phyloP scores from a whole-genome alignment of 1,284 basidiomycete species.

The Malassezia brasiliensis region DNA sequence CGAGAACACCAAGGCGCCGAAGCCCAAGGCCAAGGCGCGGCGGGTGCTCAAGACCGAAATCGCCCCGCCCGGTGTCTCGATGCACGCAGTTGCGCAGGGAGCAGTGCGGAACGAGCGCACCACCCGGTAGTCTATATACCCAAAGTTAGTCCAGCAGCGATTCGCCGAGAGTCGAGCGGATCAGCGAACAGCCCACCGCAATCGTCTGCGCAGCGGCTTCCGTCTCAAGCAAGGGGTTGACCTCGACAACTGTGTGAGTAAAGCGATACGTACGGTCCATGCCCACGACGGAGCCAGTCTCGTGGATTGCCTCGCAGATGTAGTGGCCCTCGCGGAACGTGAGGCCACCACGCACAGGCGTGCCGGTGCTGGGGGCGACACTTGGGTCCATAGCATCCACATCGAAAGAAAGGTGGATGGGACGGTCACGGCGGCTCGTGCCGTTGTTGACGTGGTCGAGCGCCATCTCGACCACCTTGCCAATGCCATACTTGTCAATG shows the following conservation, averaged over 20 bases:
- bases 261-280: slow-evolving; percentile 49
- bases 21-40: slow-evolving; percentile 40
- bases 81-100: slow-evolving; percentile 21
- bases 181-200: slow-evolving; percentile 82
- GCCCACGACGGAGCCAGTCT: slow-evolving; percentile 83
- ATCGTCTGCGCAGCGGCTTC: slow-evolving; percentile 75
- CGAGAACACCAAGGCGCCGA: slow-evolving; percentile 67
- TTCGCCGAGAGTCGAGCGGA: slow-evolving; percentile 71
- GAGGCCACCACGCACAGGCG: slow-evolving; percentile 84
- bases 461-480: slow-evolving; percentile 75
- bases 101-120: not conserved
- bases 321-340: slow-evolving; percentile 90
- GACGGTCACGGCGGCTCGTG: slow-evolving; percentile 56
- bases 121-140: not conserved
- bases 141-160: not conserved
- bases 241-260: slow-evolving; percentile 59
- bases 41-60: slow-evolving; percentile 43
- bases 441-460: slow-evolving; percentile 72
- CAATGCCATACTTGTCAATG: slow-evolving; percentile 92
- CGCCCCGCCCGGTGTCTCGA: slow-evolving; percentile 44
- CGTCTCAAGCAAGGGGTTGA: slow-evolving; percentile 74
- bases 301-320: slow-evolving; percentile 85
- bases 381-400: slow-evolving; percentile 75
- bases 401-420: slow-evolving; percentile 93
- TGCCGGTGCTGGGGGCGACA: slow-evolving; percentile 90